Evolutionary conservation across 805 yeast species (phyloP), one percentile per base, ranked within the genome.

Genomic region (Sungouiella thailandica): DNA sequence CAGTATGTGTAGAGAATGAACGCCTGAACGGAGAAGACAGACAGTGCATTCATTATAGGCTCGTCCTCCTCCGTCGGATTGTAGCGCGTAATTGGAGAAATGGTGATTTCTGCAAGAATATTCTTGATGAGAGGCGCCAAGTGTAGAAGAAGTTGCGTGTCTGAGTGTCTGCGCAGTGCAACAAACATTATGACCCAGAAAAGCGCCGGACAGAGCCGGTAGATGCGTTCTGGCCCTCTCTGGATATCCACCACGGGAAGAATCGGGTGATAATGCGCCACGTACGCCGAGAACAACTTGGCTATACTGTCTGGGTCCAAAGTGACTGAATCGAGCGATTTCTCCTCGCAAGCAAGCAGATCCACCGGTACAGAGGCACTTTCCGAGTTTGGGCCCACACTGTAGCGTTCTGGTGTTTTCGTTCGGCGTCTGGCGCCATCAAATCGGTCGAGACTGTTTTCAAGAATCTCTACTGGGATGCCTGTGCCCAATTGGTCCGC

Each of bases 21-120:
- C 0, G 97, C 97, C 56, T 90, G 98, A 0, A 90, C 97, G 0
- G 96, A 83, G 53, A 82, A 90, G 0, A 90, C 96, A 15, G 95
- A 82, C 4, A 95, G 85, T 2, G 88, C 90, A 48, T 89, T 89
- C 50, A 86, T 66, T 9, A 84, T 74, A 1, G 95, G 94, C 46
- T 82, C 89, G 44, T 82, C 89, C 32, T 73, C 76, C 45, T 80
- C 93, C 2, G 80, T 70, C 2, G 94, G 93, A 16, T 80, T 76
- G 50, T 83, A 85, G 42, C 95, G 66, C 4, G 95, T 82, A 32
- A 89, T 86, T 2, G 97, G 97, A 7, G 90, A 78, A 13, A 89
- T 88, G 29, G 95, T 82, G 32, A 89, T 80, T 48, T 88, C 96
- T 1, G 95, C 88, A 29, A 89, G 61, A 3, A 86, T 76, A 2